Percentiles rank a stretch among this genome's conserved stretches.
Evolutionary conservation across 2,329 filamentous ascomycete genomes (phyloP).

Genomic region (Lithohypha guttulata): DNA sequence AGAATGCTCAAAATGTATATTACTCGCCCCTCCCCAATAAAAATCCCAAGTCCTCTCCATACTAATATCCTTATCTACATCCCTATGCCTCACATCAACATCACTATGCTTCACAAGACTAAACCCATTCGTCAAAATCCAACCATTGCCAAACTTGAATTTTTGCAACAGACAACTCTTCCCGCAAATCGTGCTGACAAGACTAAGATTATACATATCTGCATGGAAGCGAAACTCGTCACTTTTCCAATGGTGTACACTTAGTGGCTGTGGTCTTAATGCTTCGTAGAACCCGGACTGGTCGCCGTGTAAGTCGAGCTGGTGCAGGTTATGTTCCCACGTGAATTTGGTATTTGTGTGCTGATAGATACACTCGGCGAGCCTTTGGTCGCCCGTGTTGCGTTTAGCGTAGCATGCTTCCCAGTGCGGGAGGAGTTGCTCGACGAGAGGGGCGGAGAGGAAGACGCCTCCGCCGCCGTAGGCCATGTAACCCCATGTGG

Average conservation of each 20-base stretch:
- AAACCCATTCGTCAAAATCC: constrained; percentile 50
- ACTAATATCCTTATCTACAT: constrained; percentile 31
- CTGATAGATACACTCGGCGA: constrained; percentile 47
- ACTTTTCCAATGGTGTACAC: constrained; percentile 54
- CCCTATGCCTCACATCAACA: constrained; percentile 19
- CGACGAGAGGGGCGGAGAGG: constrained; percentile 43
- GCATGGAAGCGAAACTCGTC: constrained; percentile 38
- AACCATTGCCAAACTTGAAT: constrained; percentile 37
- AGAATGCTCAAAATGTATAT: constrained; percentile 40
- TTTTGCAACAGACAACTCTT: constrained; percentile 47
- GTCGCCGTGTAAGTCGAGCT: constrained; percentile 47
- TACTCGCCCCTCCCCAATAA: constrained; percentile 30
- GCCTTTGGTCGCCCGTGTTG: constrained; percentile 44
- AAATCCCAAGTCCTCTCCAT: constrained; percentile 47
- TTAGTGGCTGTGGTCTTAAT: constrained; percentile 41
- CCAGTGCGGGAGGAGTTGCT: constrained; percentile 38
- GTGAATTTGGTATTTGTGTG: constrained; percentile 46
- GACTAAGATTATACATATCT: constrained; percentile 41
- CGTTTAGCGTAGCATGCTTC: constrained; percentile 40
- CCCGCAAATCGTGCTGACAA: constrained; percentile 44
- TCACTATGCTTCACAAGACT: constrained; percentile 44
- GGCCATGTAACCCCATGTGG: constrained; percentile 47
- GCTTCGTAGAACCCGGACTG: constrained; percentile 51
- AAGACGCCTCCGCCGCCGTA: constrained; percentile 53
- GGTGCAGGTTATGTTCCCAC: constrained; percentile 44